Base-by-base conservation (phyloP, 176 grass and related monocot genomes). In the Microstegium vimineum region DNA sequence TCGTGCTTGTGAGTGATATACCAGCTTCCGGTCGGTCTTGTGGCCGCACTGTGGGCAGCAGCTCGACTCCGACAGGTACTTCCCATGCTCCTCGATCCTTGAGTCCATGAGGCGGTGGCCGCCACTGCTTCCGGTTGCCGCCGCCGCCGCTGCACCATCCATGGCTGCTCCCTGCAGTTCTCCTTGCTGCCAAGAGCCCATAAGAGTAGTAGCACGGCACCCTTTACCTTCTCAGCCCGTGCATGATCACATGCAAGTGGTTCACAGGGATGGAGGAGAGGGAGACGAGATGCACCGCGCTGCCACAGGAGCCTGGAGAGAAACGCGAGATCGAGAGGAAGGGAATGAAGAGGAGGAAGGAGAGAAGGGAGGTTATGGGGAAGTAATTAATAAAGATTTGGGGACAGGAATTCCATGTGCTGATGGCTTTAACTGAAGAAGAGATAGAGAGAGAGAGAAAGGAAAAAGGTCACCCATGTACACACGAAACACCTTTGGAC, bases 41-140 rank as follows among this genome's bases (percentile, higher is more conserved):
- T 95, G 83, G 71, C 93, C 89, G 51, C 96, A 98, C 47, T 84
- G 79, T 1, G 96, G 87, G 83, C 96, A 98, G 68, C 78, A 87
- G 82, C 84, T 85, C 22, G 89, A 83, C 70, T 81, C 76, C 49
- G 80, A 79, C 75, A 83, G 73, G 68, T 86, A 85, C 62, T 79
- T 87, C 42, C 86, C 89, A 31, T 98, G 82, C 72, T 98, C 87
- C 82, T 90, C 86, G 40, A 84, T 84, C 65, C 84, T 90, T 30
- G 82, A 82, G 43, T 82, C 81, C 45, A 56, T 71, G 76, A 84
- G 84, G 42, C 43, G 76, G 38, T 75, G 23, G 32, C 34, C 51
- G 25, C 62, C 46, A 20, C 41, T 26, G 72, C 41, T 23, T 22
- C 56, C 8, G 5, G 33, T 37, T 7, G 76, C 62, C 52, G 70